phyloP scores from a whole-genome alignment of 805 yeast species.

The Yamadazyma scolyti region DNA sequence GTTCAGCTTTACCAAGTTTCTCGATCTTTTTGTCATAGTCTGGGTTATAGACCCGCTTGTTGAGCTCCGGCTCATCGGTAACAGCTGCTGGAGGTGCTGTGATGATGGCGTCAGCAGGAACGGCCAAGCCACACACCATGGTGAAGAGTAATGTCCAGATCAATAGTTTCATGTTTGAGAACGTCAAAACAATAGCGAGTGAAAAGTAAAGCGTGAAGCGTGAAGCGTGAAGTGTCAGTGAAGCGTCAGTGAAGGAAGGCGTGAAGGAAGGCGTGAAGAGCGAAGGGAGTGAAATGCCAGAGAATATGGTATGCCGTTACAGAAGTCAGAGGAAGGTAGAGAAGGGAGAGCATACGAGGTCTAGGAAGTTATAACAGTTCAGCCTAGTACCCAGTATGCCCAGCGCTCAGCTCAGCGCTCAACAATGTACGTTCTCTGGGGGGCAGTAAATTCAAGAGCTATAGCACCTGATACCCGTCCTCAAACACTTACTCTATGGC shows the following conservation, averaged over 20 bases:
- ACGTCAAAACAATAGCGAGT: too few relatives aligned
- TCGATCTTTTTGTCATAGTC: slow-evolving; percentile 8
- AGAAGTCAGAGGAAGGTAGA: too few relatives aligned
- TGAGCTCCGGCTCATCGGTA: not conserved
- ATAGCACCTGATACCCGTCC: slow-evolving; percentile 2
- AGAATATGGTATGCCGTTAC: slow-evolving; percentile 1
- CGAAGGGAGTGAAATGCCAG: too few relatives aligned
- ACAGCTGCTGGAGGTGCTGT: slow-evolving; percentile 5
- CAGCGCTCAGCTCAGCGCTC: too few relatives aligned
- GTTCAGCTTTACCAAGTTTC: slow-evolving; percentile 7
- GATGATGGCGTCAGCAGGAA: slow-evolving; percentile 5
- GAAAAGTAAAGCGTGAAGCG: not conserved
- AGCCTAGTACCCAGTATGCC: too few relatives aligned
- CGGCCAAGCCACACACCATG: not conserved
- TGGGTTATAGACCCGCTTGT: slow-evolving; percentile 11
- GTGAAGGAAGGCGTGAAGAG: too few relatives aligned
- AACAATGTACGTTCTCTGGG: not conserved
- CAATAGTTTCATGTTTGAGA: too few relatives aligned
- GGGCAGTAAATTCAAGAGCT: slow-evolving; percentile 1
- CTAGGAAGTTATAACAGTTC: too few relatives aligned
- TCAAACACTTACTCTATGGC: slow-evolving; percentile 4
- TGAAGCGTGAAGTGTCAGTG: not conserved
- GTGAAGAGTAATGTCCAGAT: not conserved
- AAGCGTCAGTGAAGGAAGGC: too few relatives aligned
- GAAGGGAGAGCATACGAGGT: too few relatives aligned